Evolutionary conservation across 1,284 basidiomycete genomes (phyloP).

Genomic region (Clitocybe nebularis): DNA sequence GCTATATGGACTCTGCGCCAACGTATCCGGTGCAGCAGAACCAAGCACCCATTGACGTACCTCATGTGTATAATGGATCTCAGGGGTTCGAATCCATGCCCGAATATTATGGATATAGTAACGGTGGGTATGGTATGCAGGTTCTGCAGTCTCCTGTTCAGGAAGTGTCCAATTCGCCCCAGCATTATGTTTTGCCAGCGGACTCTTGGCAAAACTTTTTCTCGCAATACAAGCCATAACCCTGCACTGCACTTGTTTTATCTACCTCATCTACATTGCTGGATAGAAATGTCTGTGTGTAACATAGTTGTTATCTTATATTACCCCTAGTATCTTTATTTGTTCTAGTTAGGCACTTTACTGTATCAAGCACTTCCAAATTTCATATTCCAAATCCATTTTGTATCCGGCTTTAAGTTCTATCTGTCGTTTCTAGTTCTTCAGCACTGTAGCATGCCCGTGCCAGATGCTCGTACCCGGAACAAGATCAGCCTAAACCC

Average conservation of each 20-base stretch:
- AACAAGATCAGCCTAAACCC: slow-evolving; percentile 63
- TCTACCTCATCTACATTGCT: background rate
- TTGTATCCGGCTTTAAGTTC: slow-evolving; percentile 1
- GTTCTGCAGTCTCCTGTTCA: slow-evolving; percentile 20
- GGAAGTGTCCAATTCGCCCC: slow-evolving; percentile 24
- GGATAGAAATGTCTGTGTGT: slow-evolving; percentile 5
- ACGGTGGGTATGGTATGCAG: slow-evolving; percentile 21
- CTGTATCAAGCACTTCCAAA: background rate
- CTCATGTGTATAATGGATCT: slow-evolving; percentile 13
- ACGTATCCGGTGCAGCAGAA: slow-evolving; percentile 17
- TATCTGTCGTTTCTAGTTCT: slow-evolving; percentile 17
- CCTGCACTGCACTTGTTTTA: background rate
- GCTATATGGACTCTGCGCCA: slow-evolving; percentile 15
- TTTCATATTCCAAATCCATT: slow-evolving; percentile 1
- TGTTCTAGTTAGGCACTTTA: slow-evolving; percentile 20
- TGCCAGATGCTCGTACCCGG: slow-evolving; percentile 64
- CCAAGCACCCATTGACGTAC: slow-evolving; percentile 8
- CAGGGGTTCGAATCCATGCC: slow-evolving; percentile 18
- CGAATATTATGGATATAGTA: slow-evolving; percentile 26
- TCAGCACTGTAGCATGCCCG: slow-evolving; percentile 45
- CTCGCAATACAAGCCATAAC: slow-evolving; percentile 32
- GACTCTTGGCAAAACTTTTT: slow-evolving; percentile 51
- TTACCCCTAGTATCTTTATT: slow-evolving; percentile 22
- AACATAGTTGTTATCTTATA: slow-evolving; percentile 12
- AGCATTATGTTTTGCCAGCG: slow-evolving; percentile 29